Evolutionary conservation across 306 rosid genomes (phyloP).

Genomic region (Rosa multiflora): DNA sequence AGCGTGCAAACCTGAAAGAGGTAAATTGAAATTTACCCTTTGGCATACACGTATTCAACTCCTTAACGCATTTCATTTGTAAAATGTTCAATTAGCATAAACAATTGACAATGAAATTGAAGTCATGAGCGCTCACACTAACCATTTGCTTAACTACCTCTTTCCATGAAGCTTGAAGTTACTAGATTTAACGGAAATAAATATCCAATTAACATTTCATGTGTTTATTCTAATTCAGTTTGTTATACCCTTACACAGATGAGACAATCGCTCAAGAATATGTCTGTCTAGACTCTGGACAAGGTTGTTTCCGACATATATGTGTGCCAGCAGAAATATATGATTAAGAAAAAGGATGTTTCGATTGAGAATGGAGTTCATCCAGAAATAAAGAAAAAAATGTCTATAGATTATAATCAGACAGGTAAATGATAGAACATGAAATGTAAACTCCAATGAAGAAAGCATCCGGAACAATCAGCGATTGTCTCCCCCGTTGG

Average conservation of each 20-base stretch:
- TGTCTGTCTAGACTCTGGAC: slow-evolving; percentile 11
- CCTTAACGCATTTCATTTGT: background rate
- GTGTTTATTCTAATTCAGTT: slow-evolving; percentile 35
- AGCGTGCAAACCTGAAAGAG: too few species aligned
- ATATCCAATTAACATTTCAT: slow-evolving; percentile 4
- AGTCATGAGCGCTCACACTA: background rate
- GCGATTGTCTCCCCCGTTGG: slow-evolving; percentile 56
- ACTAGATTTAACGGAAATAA: background rate
- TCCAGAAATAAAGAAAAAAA: slow-evolving; percentile 17
- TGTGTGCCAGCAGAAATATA: slow-evolving; percentile 10
- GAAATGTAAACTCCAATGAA: slow-evolving; percentile 23
- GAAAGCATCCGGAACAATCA: slow-evolving; percentile 39
- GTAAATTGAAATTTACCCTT: too few species aligned
- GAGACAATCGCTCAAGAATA: slow-evolving; percentile 21
- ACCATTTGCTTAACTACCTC: background rate
- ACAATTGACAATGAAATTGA: background rate
- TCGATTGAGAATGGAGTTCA: slow-evolving; percentile 25
- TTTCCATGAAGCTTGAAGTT: background rate
- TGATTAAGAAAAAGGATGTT: slow-evolving; percentile 22
- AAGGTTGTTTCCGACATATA: slow-evolving; percentile 29
- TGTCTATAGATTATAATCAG: slow-evolving; percentile 25
- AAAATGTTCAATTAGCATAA: background rate
- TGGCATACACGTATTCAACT: background rate
- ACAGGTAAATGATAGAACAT: slow-evolving; percentile 29
- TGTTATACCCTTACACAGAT: slow-evolving; percentile 31